These are phyloP conservation scores for Osmozyma mogii DNA, from an alignment of 805 yeast genomes.

Conservation along the genomic window DNA sequence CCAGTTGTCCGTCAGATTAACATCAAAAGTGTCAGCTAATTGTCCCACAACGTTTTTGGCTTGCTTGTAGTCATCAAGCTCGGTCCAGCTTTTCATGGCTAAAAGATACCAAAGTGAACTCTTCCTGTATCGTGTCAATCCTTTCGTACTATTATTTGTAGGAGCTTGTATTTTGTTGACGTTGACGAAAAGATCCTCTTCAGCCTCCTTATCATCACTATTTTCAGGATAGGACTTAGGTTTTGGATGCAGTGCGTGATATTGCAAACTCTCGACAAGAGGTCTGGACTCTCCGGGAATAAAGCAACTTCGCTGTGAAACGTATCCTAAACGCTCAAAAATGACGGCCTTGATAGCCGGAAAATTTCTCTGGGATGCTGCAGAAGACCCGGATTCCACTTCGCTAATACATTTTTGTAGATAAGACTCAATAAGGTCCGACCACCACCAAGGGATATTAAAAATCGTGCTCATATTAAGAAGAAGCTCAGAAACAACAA, in stretches of 20 bases:
- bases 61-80: slow-evolving; percentile 20
- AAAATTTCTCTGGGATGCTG: slow-evolving; percentile 34
- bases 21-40: slow-evolving; percentile 6
- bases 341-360: slow-evolving; percentile 38
- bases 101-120: slow-evolving; percentile 70
- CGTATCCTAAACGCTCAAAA: slow-evolving; percentile 32
- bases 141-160: slow-evolving; percentile 34
- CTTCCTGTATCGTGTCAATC: slow-evolving; percentile 61
- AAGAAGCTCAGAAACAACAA: slow-evolving; percentile 67
- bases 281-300: slow-evolving; percentile 7
- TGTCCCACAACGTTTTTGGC: slow-evolving; percentile 16
- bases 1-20: slow-evolving; percentile 17
- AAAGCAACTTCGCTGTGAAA: slow-evolving; percentile 6
- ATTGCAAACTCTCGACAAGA: slow-evolving; percentile 2
- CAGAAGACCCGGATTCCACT: slow-evolving; percentile 36
- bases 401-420: slow-evolving; percentile 39
- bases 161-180: slow-evolving; percentile 25
- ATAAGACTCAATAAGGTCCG: slow-evolving; percentile 35
- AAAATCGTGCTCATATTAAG: slow-evolving; percentile 36
- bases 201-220: slow-evolving; percentile 14
- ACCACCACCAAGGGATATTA: slow-evolving; percentile 39
- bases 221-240: slow-evolving; percentile 1
- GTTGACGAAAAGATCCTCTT: slow-evolving; percentile 27
- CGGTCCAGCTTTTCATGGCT: slow-evolving; percentile 63
- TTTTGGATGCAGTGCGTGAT: slow-evolving; percentile 1